A percentile compares a stretch with the other conserved stretches of the same genome.
These are phyloP conservation scores for Thalia dealbata DNA, from an alignment of 176 grass and related monocot genomes.

Conservation along the genomic window DNA sequence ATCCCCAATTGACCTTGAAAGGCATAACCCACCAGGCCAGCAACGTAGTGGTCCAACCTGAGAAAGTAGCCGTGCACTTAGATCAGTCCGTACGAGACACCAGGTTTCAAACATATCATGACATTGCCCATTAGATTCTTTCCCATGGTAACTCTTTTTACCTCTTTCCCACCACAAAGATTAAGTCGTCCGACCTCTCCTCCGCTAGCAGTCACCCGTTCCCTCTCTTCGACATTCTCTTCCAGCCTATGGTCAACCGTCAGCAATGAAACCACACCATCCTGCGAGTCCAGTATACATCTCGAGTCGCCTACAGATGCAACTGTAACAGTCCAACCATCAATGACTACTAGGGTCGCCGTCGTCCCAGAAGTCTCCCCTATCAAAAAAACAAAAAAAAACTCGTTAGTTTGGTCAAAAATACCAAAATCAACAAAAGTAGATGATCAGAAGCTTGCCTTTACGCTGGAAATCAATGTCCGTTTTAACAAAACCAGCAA, in stretches of 20 bases:
- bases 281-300: conserved; percentile 73
- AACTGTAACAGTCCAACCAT: conserved; percentile 73
- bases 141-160: conserved; percentile 18
- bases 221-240: conserved; percentile 85
- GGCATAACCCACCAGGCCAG: conserved; percentile 96
- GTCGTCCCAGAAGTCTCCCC: conserved; percentile 92
- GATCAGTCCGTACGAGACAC: not conserved
- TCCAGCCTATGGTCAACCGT: conserved; percentile 88
- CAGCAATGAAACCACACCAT: conserved; percentile 60
- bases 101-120: not conserved
- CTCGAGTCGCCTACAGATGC: conserved; percentile 94
- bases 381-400: conserved; percentile 20
- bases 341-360: conserved; percentile 73
- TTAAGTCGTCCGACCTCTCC: conserved; percentile 92
- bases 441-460: conserved; percentile 28
- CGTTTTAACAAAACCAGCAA: conserved; percentile 91
- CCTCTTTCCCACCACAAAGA: conserved; percentile 81
- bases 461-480: conserved; percentile 93
- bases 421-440: not conserved
- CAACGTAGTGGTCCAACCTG: conserved; percentile 88
- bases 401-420: conserved; percentile 4
- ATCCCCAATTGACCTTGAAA: conserved; percentile 94
- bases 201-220: conserved; percentile 78
- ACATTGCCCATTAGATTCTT: not conserved
- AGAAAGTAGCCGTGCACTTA: conserved; percentile 6